Conservation (phyloP, 176 grass and related monocot species). For the Oryza meyeriana region DNA sequence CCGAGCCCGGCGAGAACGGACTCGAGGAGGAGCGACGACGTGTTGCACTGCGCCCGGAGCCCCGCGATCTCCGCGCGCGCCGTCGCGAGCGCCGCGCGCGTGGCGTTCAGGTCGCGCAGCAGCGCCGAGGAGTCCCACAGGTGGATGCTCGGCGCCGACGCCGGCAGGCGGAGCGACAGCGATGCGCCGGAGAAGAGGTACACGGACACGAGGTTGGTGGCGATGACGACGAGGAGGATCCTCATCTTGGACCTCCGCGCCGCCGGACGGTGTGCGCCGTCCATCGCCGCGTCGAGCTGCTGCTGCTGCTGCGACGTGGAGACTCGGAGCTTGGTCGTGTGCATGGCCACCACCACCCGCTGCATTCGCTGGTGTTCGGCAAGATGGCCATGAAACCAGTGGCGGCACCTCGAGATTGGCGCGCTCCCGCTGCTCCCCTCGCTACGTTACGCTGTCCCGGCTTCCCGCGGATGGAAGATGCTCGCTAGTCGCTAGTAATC, state of each 20-base stretch:
- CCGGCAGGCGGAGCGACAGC: slow-evolving; percentile 48
- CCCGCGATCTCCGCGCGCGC: slow-evolving; percentile 33
- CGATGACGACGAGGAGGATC: slow-evolving; percentile 58
- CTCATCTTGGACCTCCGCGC: slow-evolving; percentile 45
- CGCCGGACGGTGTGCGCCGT: not conserved
- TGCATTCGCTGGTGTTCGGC: not conserved
- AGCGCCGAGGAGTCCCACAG: slow-evolving; percentile 62
- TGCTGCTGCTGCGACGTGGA: slow-evolving; percentile 4
- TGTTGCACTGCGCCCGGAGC: slow-evolving; percentile 55
- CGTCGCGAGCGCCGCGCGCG: slow-evolving; percentile 35
- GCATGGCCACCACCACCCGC: not conserved
- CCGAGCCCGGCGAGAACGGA: slow-evolving; percentile 60
- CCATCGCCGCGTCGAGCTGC: slow-evolving; percentile 8
- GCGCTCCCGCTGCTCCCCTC: not conserved
- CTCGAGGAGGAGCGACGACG: slow-evolving; percentile 61
- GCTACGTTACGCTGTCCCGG: slow-evolving; percentile 4
- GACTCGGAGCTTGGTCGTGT: slow-evolving; percentile 38
- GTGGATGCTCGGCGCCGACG: slow-evolving; percentile 61
- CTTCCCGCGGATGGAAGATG: not conserved
- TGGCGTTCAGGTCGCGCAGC: slow-evolving; percentile 61
- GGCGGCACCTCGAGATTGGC: slow-evolving; percentile 27
- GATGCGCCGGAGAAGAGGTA: slow-evolving; percentile 78
- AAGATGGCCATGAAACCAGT: not conserved
- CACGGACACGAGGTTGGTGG: slow-evolving; percentile 70
- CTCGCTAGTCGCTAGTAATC: too few relatives aligned